A percentile compares a stretch with the other conserved stretches of the same genome.
These are phyloP conservation scores for Bipolaris zeicola DNA, from an alignment of 2,329 filamentous ascomycete genomes.

Conservation along the genomic window DNA sequence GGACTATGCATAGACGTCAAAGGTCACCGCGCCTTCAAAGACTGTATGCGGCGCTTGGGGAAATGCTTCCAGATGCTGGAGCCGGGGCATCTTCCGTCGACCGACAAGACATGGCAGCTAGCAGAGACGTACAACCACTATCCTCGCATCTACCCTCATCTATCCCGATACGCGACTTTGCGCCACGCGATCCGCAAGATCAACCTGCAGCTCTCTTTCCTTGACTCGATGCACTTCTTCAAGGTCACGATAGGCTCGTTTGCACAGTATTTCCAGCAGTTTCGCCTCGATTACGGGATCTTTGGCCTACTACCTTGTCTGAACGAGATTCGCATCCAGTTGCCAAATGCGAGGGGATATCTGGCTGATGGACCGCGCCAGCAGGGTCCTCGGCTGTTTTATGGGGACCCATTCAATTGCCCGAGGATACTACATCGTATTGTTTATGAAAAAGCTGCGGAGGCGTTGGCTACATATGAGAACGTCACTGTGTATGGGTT, in stretches of 20 bases:
- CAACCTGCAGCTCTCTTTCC: conserved; percentile 25
- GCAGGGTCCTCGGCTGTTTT: conserved; percentile 23
- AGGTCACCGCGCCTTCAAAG: not conserved
- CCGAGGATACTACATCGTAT: conserved; percentile 28
- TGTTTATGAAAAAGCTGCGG: conserved; percentile 34
- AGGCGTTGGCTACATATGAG: conserved; percentile 15
- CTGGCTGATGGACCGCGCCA: conserved; percentile 8
- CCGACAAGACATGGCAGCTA: conserved; percentile 3
- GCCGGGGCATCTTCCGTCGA: conserved; percentile 12
- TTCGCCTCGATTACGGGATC: conserved; percentile 19
- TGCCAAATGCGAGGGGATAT: conserved; percentile 19
- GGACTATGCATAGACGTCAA: conserved; percentile 16
- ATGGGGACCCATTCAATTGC: conserved; percentile 24
- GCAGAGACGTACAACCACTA: conserved; percentile 21
- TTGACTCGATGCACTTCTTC: conserved; percentile 35
- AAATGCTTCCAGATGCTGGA: conserved; percentile 22
- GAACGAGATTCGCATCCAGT: conserved; percentile 23
- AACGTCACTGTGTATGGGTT: conserved; percentile 23
- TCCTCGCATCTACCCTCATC: conserved; percentile 30
- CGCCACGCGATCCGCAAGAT: conserved; percentile 35
- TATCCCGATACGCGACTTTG: conserved; percentile 32
- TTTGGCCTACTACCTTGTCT: conserved; percentile 31
- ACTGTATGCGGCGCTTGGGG: conserved; percentile 19
- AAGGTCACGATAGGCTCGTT: conserved; percentile 25
- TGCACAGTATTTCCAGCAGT: not conserved